Percentiles rank a stretch among this genome's conserved stretches.
phyloP scores from a whole-genome alignment of 306 rosid genomes.

The Medicago truncatula region DNA sequence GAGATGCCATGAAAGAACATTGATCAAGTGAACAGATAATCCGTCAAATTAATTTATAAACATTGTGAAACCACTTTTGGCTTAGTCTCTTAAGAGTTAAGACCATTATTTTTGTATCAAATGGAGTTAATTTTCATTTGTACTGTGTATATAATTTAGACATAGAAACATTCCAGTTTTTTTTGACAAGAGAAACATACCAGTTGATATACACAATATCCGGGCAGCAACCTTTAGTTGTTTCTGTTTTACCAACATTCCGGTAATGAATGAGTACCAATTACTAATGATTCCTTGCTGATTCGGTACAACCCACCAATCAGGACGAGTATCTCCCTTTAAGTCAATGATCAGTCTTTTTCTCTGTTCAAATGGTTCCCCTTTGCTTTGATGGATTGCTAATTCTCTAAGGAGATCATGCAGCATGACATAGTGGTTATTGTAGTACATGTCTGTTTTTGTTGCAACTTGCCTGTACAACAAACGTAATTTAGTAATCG shows the following conservation, averaged over 20 bases:
- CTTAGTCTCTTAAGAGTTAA: neutral
- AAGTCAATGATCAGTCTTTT: constrained; percentile 55
- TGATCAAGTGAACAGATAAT: neutral
- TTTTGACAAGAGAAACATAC: constrained; percentile 59
- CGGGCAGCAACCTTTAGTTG: constrained; percentile 42
- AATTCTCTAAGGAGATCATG: constrained; percentile 75
- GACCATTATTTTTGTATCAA: constrained; percentile 12
- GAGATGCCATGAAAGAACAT: neutral
- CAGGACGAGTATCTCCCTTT: constrained; percentile 46
- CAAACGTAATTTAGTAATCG: neutral
- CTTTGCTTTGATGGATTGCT: constrained; percentile 47
- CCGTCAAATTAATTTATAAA: neutral
- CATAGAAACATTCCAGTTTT: constrained; percentile 60
- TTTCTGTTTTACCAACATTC: constrained; percentile 7
- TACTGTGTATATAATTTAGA: constrained; percentile 5
- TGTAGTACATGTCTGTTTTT: constrained; percentile 56
- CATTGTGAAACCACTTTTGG: neutral
- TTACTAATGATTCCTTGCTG: constrained; percentile 33
- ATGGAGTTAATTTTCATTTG: constrained; percentile 6
- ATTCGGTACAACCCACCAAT: constrained; percentile 53
- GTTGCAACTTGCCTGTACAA: constrained; percentile 55
- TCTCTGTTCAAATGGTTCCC: constrained; percentile 45
- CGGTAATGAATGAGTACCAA: constrained; percentile 6
- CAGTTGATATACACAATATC: constrained; percentile 67
- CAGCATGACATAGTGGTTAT: constrained; percentile 56